phyloP scores from a whole-genome alignment of 208 protist genomes.

The Acanthamoeba triangularis region DNA sequence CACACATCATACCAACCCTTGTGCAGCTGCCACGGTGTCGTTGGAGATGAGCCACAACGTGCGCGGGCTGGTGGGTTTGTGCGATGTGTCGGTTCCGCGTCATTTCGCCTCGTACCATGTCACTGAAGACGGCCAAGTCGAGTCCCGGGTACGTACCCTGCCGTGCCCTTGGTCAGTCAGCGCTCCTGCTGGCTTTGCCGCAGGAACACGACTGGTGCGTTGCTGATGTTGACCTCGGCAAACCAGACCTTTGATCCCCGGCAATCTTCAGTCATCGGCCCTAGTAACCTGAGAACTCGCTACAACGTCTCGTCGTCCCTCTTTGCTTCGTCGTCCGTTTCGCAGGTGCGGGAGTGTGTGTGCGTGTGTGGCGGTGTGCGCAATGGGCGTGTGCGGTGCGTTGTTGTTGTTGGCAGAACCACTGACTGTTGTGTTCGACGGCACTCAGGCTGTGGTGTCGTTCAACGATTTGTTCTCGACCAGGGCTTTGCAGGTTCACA shows the following conservation, averaged over 20 bases:
- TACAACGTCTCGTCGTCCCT: not conserved
- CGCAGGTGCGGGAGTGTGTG: no score
- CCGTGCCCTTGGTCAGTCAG: no score
- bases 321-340: not conserved
- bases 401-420: not conserved
- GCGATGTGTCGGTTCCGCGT: not conserved
- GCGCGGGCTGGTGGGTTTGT: not conserved
- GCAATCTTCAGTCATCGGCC: not conserved
- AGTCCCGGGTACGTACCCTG: not conserved
- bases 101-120: not conserved
- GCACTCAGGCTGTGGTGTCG: not conserved
- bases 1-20: not conserved
- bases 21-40: not conserved
- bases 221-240: not conserved
- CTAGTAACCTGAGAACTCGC: not conserved
- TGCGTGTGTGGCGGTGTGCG: no score
- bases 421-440: not conserved
- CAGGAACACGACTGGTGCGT: not conserved
- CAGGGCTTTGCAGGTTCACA: not conserved
- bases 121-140: not conserved
- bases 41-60: not conserved
- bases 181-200: not conserved
- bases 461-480: not conserved
- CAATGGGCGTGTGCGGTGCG: not conserved
- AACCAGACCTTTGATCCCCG: not conserved